Percentiles rank a stretch among this genome's conserved stretches.
Evolutionary conservation across 192 early-diverging fungal genomes (phyloP).

Genomic region (Kickxella alabastrina): DNA sequence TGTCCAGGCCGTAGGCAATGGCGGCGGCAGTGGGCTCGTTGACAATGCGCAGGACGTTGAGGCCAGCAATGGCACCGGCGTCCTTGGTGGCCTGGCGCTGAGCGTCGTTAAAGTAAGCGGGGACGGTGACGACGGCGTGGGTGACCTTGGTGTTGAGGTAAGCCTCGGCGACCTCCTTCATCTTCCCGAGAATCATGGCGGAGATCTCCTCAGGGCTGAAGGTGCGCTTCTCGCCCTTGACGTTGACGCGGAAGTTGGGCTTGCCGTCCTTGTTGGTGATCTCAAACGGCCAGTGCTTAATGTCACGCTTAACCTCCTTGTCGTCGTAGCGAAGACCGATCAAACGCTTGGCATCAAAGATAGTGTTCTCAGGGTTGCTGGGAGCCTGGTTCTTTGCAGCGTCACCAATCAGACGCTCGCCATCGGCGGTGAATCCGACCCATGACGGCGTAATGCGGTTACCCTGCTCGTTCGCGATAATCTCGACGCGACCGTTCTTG

Average conservation of each 20-base stretch:
- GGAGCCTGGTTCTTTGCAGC: conserved; percentile 94
- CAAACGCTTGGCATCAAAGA: conserved; percentile 92
- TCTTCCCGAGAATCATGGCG: conserved; percentile 92
- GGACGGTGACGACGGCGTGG: conserved; percentile 95
- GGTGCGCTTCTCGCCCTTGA: conserved; percentile 82
- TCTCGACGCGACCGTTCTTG: conserved; percentile 93
- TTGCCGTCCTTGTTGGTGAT: conserved; percentile 76
- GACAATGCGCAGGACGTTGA: no score
- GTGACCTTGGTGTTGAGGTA: conserved; percentile 84
- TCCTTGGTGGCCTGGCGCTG: conserved; percentile 95
- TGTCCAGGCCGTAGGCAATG: conserved; percentile 97
- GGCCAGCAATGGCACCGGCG: conserved; percentile 80
- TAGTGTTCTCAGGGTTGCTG: conserved; percentile 84
- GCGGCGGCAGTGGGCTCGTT: no score
- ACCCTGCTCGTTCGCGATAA: conserved; percentile 97
- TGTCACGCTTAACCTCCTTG: conserved; percentile 85
- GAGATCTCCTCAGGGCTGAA: conserved; percentile 97
- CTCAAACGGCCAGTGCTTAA: conserved; percentile 95
- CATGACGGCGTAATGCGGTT: conserved; percentile 94
- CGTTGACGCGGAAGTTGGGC: conserved; percentile 75
- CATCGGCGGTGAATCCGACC: conserved; percentile 82
- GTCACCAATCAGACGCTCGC: conserved; percentile 89
- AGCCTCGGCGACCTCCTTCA: conserved; percentile 91
- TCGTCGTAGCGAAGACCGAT: conserved; percentile 88
- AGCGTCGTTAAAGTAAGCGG: conserved; percentile 95